phyloP scores from a whole-genome alignment of 2,329 filamentous ascomycete genomes.

The Diaporthe batatas region DNA sequence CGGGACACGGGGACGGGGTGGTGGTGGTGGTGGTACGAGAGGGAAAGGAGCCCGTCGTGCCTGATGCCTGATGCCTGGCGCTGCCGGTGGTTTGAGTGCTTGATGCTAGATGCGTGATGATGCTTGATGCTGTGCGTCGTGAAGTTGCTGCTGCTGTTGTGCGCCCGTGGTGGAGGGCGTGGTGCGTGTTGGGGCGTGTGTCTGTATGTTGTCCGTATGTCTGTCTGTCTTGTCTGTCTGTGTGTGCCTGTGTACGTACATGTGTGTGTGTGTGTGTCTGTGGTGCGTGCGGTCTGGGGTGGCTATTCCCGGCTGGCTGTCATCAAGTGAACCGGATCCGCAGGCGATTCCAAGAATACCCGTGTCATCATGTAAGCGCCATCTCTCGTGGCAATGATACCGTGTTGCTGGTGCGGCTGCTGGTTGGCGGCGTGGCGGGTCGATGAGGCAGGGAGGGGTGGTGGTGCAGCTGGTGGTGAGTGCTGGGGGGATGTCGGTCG shows the following conservation, averaged over 20 bases:
- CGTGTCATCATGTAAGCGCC: conserved; percentile 38
- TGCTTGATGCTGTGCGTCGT: conserved; percentile 18
- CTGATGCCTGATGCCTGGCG: conserved; percentile 4
- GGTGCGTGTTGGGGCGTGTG: background rate
- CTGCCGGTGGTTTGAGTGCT: background rate
- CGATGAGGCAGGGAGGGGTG: background rate
- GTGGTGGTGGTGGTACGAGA: background rate
- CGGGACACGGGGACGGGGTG: background rate
- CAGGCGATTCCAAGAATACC: conserved; percentile 19
- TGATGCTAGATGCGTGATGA: conserved; percentile 3
- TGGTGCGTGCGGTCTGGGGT: background rate
- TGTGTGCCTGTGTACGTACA: too few species aligned
- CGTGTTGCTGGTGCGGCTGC: conserved; percentile 24
- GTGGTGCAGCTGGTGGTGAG: conserved; percentile 18
- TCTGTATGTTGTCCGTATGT: too few species aligned
- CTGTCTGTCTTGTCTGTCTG: too few species aligned
- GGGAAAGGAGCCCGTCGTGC: background rate
- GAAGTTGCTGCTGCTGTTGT: conserved; percentile 15
- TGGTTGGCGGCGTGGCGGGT: conserved; percentile 1
- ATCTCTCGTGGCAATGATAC: conserved; percentile 30
- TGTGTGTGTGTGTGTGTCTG: too few species aligned
- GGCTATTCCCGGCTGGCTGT: conserved; percentile 19
- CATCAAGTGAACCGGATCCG: conserved; percentile 34
- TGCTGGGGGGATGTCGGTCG: background rate
- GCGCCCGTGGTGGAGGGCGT: background rate